phyloP scores from a whole-genome alignment of 495 filamentous ascomycete species.

The Acidiella bohemica region DNA sequence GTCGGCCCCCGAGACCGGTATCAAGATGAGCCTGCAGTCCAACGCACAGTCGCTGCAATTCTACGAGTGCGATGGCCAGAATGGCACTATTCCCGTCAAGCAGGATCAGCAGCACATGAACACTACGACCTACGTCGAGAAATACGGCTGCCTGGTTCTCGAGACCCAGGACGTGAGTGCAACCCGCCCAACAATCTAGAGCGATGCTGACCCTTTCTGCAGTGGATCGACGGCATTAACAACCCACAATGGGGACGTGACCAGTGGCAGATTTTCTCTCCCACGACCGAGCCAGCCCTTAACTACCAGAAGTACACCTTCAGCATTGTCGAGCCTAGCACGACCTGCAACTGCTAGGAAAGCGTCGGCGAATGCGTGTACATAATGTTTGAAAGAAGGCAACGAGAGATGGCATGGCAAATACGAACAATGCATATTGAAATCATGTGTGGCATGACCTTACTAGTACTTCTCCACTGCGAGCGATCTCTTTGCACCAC shows the following conservation, averaged over 20 bases:
- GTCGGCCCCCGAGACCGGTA: slow-evolving; percentile 48
- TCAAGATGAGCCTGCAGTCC: slow-evolving; percentile 55
- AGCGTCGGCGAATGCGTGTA: not conserved
- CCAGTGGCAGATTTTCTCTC: slow-evolving; percentile 18
- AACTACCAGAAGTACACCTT: slow-evolving; percentile 22
- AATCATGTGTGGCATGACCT: not conserved
- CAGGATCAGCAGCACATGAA: slow-evolving; percentile 38
- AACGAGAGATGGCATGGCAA: not conserved
- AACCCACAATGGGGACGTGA: slow-evolving; percentile 56
- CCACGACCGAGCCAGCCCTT: slow-evolving; percentile 13
- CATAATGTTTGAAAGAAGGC: not conserved
- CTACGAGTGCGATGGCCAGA: slow-evolving; percentile 60
- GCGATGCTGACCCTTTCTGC: not conserved
- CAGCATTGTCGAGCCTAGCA: slow-evolving; percentile 4
- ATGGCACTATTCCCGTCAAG: slow-evolving; percentile 47
- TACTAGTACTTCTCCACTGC: not conserved
- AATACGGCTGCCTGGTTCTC: slow-evolving; percentile 63
- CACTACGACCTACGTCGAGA: slow-evolving; percentile 30
- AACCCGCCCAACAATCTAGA: not conserved
- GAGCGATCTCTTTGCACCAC: not conserved
- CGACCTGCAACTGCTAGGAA: not conserved
- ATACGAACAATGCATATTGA: not conserved
- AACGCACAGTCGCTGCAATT: slow-evolving; percentile 70
- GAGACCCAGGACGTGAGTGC: slow-evolving; percentile 37
- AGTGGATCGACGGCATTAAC: slow-evolving; percentile 72